Base-by-base conservation (phyloP, 2,329 filamentous ascomycete species). In the Neofusicoccum ribis region DNA sequence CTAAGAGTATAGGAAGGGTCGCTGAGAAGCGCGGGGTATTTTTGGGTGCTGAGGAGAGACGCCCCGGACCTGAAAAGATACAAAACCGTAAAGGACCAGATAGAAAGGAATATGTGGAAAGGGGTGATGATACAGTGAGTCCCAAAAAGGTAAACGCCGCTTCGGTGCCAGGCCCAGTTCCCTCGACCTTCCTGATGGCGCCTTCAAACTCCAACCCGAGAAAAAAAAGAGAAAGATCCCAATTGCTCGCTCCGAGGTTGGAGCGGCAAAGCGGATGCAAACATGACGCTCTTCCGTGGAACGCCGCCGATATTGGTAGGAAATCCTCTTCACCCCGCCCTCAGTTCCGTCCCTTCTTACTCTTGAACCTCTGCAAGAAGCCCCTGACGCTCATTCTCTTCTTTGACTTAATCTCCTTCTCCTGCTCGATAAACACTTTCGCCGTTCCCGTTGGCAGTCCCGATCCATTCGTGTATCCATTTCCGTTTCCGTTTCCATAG, bases 401-500 rank as follows among this genome's bases (percentile, higher is more conserved):
- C 15, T 23, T 41, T 41, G 31, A 52, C 66, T 63, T 52, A 4
- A 6, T 46, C 5, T 52, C 58, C 31, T 63, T 67, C 31, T 56
- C 62, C 7, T 61, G 46, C 12, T 51, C 39, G 9, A 34, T 36
- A 20, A 31, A 36, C 8, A 6, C 51, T 23, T 41, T 60, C 73
- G 63, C 69, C 69, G 20, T 73, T 70, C 46, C 73, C 70, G 54
- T 73, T 74, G 49, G 67, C 69, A 63, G 72, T 74, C 51, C 39
- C 14, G 39, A 39, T 56, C 39, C 52, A 31, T 9, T 41, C 20
- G 12, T 31, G 3, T 43, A 41, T 56, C 20, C 37, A 15, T 49
- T 27, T 49, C 15, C 46, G 4, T 73, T 74, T 65, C 74, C 72
- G 31, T 72, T 74, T 56, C 74, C 67, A 34, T 75, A 70, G 8